Evolutionary conservation across 2,329 filamentous ascomycete genomes (phyloP).

Genomic region (Fusarium torulosum): DNA sequence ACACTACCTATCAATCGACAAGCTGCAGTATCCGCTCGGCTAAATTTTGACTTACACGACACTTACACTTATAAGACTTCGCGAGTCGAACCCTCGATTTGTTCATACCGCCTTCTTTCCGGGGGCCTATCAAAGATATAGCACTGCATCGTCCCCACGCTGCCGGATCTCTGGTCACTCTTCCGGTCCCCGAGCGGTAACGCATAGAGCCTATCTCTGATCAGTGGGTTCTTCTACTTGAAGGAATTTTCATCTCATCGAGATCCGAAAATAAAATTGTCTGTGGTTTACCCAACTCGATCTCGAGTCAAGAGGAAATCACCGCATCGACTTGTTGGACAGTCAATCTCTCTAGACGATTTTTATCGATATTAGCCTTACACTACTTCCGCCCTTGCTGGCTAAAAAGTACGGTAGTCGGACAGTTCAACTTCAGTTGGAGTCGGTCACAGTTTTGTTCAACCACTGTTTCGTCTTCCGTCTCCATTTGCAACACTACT

Average conservation of each 20-base stretch:
- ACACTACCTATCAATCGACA: slow-evolving; percentile 12
- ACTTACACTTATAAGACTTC: slow-evolving; percentile 31
- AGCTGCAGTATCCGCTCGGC: slow-evolving; percentile 21
- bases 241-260: slow-evolving; percentile 42
- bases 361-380: slow-evolving; percentile 16
- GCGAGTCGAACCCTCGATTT: slow-evolving; percentile 35
- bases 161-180: slow-evolving; percentile 41
- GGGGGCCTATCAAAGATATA: slow-evolving; percentile 38
- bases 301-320: slow-evolving; percentile 35
- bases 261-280: slow-evolving; percentile 35
- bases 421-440: slow-evolving; percentile 13
- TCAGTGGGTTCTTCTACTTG: slow-evolving; percentile 37
- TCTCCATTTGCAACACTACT: slow-evolving; percentile 34
- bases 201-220: slow-evolving; percentile 40
- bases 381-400: slow-evolving; percentile 13
- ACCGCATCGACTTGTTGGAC: slow-evolving; percentile 15
- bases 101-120: slow-evolving; percentile 39
- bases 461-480: slow-evolving; percentile 15
- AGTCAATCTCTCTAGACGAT: slow-evolving; percentile 12
- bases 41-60: slow-evolving; percentile 45
- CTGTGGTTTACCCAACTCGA: slow-evolving; percentile 25
- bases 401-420: slow-evolving; percentile 7
- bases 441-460: slow-evolving; percentile 25
- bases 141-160: slow-evolving; percentile 46
- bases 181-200: slow-evolving; percentile 46